phyloP scores from a whole-genome alignment of 208 protist species.

The Tetramitus jugosus region DNA sequence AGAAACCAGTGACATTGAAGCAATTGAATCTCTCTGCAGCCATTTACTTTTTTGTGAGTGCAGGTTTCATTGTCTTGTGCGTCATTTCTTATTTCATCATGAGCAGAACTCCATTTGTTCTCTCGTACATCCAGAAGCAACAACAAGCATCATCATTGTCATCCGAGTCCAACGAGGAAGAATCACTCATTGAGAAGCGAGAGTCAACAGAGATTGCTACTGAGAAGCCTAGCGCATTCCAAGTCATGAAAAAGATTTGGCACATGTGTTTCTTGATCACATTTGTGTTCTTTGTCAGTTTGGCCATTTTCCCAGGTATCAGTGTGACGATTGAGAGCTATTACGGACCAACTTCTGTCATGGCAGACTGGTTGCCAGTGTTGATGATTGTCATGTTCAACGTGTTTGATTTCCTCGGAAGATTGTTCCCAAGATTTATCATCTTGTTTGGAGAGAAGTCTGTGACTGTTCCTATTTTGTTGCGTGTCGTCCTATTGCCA shows the following conservation, averaged over 20 bases:
- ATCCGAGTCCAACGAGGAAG: neutral
- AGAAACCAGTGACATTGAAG: neutral
- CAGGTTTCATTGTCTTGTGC: neutral
- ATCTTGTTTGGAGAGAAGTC: neutral
- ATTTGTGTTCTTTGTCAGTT: neutral
- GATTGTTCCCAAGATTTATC: neutral
- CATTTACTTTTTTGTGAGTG: slow-evolving; percentile 17
- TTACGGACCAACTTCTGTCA: neutral
- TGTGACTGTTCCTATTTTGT: neutral
- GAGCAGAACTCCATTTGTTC: neutral
- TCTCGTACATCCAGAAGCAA: neutral
- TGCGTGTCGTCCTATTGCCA: neutral
- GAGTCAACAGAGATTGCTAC: neutral
- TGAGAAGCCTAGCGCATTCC: neutral
- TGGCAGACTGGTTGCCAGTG: slow-evolving; percentile 6
- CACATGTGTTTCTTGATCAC: neutral
- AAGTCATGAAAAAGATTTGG: slow-evolving; percentile 19
- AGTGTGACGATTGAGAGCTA: neutral
- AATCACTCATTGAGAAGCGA: neutral
- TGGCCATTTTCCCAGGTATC: slow-evolving; percentile 10
- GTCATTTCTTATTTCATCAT: neutral
- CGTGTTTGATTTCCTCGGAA: slow-evolving; percentile 17
- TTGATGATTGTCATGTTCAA: neutral
- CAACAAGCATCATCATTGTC: neutral
- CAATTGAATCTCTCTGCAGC: neutral